These are phyloP conservation scores for Suillus lakei DNA, from an alignment of 768 basidiomycete species.

Conservation along the genomic window DNA sequence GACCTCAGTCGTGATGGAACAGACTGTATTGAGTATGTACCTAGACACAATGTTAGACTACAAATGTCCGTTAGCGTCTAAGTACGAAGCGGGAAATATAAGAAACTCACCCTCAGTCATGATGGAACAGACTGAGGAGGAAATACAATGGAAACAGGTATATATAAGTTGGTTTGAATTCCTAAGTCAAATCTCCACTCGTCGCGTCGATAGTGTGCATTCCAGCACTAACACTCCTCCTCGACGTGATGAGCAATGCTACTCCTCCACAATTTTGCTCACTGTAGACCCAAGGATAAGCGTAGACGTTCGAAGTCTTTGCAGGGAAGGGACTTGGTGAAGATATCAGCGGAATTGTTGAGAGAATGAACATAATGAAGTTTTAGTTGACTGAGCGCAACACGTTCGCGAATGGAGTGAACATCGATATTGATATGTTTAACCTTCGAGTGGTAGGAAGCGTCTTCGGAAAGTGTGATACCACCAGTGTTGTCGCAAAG, in stretches of 20 bases:
- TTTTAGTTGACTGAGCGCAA: background rate
- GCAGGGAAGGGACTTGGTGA: background rate
- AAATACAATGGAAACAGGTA: fast-evolving
- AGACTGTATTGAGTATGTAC: too few species aligned
- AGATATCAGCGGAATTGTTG: background rate
- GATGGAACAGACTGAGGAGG: too few species aligned
- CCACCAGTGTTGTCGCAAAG: background rate
- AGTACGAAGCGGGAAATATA: too few species aligned
- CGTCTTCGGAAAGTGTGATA: background rate
- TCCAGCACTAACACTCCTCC: background rate
- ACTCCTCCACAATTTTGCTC: too few species aligned
- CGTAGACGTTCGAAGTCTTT: background rate
- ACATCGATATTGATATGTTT: background rate
- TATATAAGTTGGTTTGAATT: background rate
- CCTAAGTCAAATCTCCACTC: background rate
- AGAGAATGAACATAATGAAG: background rate
- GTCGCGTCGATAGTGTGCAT: background rate
- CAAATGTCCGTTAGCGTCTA: too few species aligned
- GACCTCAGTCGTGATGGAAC: too few species aligned
- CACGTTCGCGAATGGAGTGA: background rate
- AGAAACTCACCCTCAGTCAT: too few species aligned
- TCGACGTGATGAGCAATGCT: too few species aligned
- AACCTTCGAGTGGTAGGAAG: background rate
- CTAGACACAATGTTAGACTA: too few species aligned
- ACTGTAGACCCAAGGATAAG: background rate